Percentiles rank a stretch among this genome's conserved stretches.
These are phyloP conservation scores for Cryptococcus sp. DNA, from an alignment of 1,284 basidiomycete species.

Conservation along the genomic window DNA sequence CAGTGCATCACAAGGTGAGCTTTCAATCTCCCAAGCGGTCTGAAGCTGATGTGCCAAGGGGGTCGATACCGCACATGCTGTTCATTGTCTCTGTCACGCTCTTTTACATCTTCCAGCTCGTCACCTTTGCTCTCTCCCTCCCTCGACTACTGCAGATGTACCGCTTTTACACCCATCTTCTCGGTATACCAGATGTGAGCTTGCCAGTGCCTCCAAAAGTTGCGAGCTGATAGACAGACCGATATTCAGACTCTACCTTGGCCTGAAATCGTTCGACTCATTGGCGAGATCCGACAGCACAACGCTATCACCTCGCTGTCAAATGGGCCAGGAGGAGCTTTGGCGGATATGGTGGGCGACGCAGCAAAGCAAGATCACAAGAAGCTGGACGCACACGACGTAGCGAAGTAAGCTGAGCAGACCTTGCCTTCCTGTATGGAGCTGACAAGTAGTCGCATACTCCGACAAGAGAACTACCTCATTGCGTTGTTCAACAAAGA, in stretches of 20 bases:
- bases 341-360: conserved; percentile 32
- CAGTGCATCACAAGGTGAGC: conserved; percentile 74
- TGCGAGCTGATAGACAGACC: conserved; percentile 72
- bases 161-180: conserved; percentile 64
- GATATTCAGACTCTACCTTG: conserved; percentile 97
- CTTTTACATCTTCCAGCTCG: conserved; percentile 64
- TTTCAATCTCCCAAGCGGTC: conserved; percentile 2
- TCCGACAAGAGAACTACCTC: conserved; percentile 96
- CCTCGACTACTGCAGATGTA: conserved; percentile 84
- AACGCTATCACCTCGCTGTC: conserved; percentile 76
- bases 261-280: conserved; percentile 86
- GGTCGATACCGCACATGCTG: conserved; percentile 48
- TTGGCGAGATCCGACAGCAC: conserved; percentile 80
- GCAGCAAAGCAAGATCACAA: conserved; percentile 43
- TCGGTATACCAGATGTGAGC: conserved; percentile 55
- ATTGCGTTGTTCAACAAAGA: conserved; percentile 98
- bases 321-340: conserved; percentile 49
- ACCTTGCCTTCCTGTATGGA: neutral
- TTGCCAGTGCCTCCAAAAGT: too few relatives aligned
- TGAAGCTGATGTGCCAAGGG: conserved; percentile 12
- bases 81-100: conserved; percentile 73
- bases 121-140: conserved; percentile 52
- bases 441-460: conserved; percentile 59
- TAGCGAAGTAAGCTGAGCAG: conserved; percentile 48
- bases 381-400: conserved; percentile 86